Base-by-base conservation (phyloP, 2,329 filamentous ascomycete genomes). In the Taxawa tesnikishii region DNA sequence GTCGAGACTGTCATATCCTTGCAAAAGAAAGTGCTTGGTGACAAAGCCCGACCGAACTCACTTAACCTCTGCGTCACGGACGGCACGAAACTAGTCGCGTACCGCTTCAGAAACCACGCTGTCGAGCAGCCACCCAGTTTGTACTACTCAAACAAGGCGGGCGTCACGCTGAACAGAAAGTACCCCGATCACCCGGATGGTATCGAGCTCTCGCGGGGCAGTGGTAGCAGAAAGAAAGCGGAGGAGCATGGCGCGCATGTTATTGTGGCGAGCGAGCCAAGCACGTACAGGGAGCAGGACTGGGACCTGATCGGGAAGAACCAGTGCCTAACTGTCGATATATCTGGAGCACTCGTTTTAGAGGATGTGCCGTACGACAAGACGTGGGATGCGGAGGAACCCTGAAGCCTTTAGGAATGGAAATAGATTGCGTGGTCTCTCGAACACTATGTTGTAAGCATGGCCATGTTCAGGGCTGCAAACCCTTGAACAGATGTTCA, bases 31-130 rank as follows among this genome's bases (percentile, higher is more conserved):
- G 49, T 48, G 1, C 50, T 67, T 1, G 63, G 62, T 2, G 24
- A 38, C 3, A 48, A 54, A 11, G 56, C 57, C 5, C 50, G 51
- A 4, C 63, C 66, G 2, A 70, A 65, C 37, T 63, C 59, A 23
- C 53, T 71, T 16, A 72, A 72, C 34, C 58, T 72, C 37, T 65
- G 60, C 40, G 55, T 59, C 5, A 69, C 67, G 1, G 67, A 71
- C 37, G 67, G 68, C 14, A 42, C 45, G 1, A 59, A 59, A 29
- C 49, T 72, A 15, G 51, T 70, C 8, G 64, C 67, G 2, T 62
- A 61, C 28, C 61, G 67, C 8, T 69, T 68, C 46, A 57, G 68
- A 4, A 70, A 71, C 40, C 65, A 69, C 40, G 51, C 47, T 1
- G 59, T 58, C 0, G 57, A 70, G 38, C 61, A 70, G 39, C 68